phyloP scores from a whole-genome alignment of 805 yeast genomes.

The Komagataella ulmi region DNA sequence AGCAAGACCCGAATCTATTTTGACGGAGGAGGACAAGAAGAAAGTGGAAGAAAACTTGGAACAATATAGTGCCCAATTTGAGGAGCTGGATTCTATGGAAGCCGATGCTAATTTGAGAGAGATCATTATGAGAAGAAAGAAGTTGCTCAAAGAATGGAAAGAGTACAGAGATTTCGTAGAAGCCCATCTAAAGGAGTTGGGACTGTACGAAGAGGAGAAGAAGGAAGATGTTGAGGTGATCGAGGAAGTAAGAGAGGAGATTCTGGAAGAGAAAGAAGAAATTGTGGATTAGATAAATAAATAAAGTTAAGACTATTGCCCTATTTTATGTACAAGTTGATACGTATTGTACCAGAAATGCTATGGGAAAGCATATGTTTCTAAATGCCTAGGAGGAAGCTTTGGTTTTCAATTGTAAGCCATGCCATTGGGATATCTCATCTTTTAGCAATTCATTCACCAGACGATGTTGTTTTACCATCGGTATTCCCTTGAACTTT shows the following conservation, averaged over 20 bases:
- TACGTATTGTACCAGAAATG: background rate
- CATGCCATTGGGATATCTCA: constrained; percentile 90
- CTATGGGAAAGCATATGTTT: background rate
- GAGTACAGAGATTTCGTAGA: constrained; percentile 52
- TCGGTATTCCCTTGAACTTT: constrained; percentile 65
- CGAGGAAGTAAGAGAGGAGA: constrained; percentile 70
- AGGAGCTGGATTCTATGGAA: constrained; percentile 91
- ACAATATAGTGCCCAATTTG: constrained; percentile 86
- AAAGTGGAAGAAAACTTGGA: constrained; percentile 81
- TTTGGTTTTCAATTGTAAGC: constrained; percentile 73
- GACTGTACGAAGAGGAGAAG: constrained; percentile 31
- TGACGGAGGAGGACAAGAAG: constrained; percentile 72
- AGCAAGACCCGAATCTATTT: constrained; percentile 80
- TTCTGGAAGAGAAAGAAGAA: constrained; percentile 61
- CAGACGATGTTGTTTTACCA: constrained; percentile 84
- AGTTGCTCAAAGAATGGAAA: constrained; percentile 74
- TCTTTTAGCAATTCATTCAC: constrained; percentile 74
- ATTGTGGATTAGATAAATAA: constrained; percentile 27
- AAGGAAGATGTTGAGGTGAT: constrained; percentile 31
- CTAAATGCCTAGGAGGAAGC: constrained; percentile 17
- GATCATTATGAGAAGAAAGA: constrained; percentile 72
- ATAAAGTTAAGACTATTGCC: background rate
- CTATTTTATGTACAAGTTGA: background rate
- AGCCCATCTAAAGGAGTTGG: constrained; percentile 31
- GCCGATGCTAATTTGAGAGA: constrained; percentile 88